Evolutionary conservation across 805 yeast species (phyloP), one percentile per base, ranked within the genome.

Genomic region (Lipomyces kockii): DNA sequence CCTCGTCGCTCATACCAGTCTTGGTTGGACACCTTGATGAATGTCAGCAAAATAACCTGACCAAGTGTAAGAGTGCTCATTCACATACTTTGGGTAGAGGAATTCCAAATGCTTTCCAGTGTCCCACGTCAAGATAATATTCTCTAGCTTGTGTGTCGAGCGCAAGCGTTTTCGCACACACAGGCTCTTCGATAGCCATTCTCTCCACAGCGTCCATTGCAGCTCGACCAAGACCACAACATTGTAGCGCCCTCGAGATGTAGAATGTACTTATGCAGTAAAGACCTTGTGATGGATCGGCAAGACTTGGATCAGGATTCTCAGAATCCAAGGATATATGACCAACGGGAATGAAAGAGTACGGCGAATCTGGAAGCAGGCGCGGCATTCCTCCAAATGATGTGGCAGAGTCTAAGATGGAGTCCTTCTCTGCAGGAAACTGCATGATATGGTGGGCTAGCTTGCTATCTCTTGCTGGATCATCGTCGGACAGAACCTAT

Each of bases 201-300:
- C 22, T 17, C 49, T 43, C 49, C 8, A 43, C 49, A 17, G 49
- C 22, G 22, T 43, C 49, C 49, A 43, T 43, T 17, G 49, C 49
- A 43, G 49, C 49, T n/a, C 49, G 49, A 43, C 49, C 49, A 43
- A 43, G 49, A 5, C 49, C 49, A 43, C 3, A 3, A 17, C 22
- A 5, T n/a, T 43, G 49, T 43, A 43, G 49, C 49, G 49, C 49
- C 22, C 22, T 43, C 14, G 49, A 43, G 49, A 43, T 43, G 49
- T 43, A 43, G 49, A 43, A 43, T 43, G 49, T 43, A 43, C n/a
- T 17, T 22, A 43, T n/a, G 49, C 49, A 43, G 49, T 43, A n/a
- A 25, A 43, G 49, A 17, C 49, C 22, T 43, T n/a, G 11, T 17
- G 49, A 43, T n/a, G 49, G 49, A 43, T 43, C 22, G 49, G 49